Base-by-base conservation (phyloP, 305 asterid species). In the Solanum hybrid region DNA sequence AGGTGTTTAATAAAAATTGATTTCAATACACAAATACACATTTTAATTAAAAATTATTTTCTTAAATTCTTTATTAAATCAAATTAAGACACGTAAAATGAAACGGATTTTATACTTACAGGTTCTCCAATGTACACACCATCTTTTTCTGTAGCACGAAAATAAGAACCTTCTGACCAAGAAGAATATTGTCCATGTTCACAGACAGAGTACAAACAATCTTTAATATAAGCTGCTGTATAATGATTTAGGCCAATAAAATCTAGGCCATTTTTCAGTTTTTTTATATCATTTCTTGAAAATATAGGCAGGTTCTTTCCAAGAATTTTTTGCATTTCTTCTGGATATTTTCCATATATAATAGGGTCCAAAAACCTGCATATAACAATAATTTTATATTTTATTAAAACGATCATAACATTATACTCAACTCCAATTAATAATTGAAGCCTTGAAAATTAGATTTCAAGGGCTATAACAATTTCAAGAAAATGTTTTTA, bases 201-300 rank as follows among this genome's bases (percentile, higher is more conserved):
- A 72, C 97, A 94, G n/a, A 72, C 24, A 1, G 94, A 93, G 89
- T 89, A 79, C 14, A 93, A 84, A 91, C 97, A 95, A 40, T 95
- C 97, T 90, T 93, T 92, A 79, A 91, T 93, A 88, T 95, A 95
- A 91, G 93, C 93, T 56, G 95, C 90, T 24, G 95, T 93, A 77
- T 94, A 93, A 75, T 93, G 95, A 89, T 95, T 95, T 69, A 95
- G 89, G 56, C 97, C 97, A 42, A 95, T 94, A 89, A 95, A 95
- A 78, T 95, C 96, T 38, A 91, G 29, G 31, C 92, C 93, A 72
- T 36, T 77, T 15, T 85, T 60, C 69, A 93, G 73, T 66, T 51
- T 88, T n/a, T 84, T 45, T 71, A 88, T 31, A 42, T 94, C 95
- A n/a, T 85, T 85, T 19, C 89, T 88, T 10, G 94, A 90, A 88